A percentile compares a stretch with the other conserved stretches of the same genome.
phyloP scores from a whole-genome alignment of 441 rosid species.

The Hura crepitans region DNA sequence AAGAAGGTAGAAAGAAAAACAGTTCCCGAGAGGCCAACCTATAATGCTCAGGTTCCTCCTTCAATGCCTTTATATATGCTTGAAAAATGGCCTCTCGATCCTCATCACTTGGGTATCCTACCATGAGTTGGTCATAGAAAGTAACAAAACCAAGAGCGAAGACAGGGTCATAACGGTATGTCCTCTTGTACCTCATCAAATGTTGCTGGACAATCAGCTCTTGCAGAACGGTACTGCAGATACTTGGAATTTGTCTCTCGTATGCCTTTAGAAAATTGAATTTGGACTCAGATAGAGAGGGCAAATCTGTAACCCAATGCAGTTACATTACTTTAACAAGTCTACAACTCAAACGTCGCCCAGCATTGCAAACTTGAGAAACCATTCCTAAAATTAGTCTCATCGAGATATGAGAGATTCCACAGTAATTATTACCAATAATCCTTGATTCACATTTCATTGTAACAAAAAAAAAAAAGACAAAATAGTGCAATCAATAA shows the following conservation, averaged over 20 bases:
- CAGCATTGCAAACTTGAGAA: conserved; percentile 1
- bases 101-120: conserved; percentile 86
- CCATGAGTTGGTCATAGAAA: conserved; percentile 93
- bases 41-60: conserved; percentile 85
- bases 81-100: conserved; percentile 77
- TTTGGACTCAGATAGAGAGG: conserved; percentile 87
- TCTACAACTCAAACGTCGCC: background rate
- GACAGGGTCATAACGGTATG: conserved; percentile 73
- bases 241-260: conserved; percentile 86
- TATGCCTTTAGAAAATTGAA: conserved; percentile 67
- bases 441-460: background rate
- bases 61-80: conserved; percentile 71
- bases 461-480: background rate
- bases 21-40: conserved; percentile 41
- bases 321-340: background rate
- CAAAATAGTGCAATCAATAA: background rate
- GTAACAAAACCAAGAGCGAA: conserved; percentile 96
- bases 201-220: conserved; percentile 95
- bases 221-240: conserved; percentile 77
- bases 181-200: conserved; percentile 80
- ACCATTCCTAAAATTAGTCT: background rate
- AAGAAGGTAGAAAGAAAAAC: conserved; percentile 5
- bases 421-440: background rate
- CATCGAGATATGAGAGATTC: background rate
- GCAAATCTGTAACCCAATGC: conserved; percentile 47